phyloP scores from a whole-genome alignment of 2,329 filamentous ascomycete species.

The Erysiphe neolycopersici region DNA sequence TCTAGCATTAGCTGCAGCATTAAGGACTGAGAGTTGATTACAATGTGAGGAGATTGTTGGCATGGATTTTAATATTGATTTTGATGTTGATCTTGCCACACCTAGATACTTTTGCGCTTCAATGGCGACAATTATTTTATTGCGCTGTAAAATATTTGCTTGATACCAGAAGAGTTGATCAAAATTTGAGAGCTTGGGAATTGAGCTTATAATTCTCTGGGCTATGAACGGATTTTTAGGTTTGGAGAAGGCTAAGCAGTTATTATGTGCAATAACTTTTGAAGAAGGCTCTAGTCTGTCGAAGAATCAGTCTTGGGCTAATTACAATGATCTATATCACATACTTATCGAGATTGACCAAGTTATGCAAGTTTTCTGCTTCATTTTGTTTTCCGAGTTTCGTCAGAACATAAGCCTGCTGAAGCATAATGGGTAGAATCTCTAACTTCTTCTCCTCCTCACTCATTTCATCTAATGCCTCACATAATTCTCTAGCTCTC shows the following conservation, averaged over 20 bases:
- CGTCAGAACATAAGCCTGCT: conserved; percentile 46
- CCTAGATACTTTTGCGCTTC: conserved; percentile 41
- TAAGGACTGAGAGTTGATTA: conserved; percentile 32
- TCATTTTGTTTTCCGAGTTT: conserved; percentile 38
- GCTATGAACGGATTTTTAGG: conserved; percentile 38
- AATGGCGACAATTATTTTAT: conserved; percentile 36
- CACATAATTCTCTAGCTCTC: conserved; percentile 43
- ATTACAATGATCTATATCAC: conserved; percentile 11
- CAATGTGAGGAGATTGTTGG: conserved; percentile 23
- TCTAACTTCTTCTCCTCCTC: conserved; percentile 52
- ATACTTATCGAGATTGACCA: conserved; percentile 34
- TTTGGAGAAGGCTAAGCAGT: conserved; percentile 21
- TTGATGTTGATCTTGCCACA: conserved; percentile 23
- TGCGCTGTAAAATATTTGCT: conserved; percentile 29
- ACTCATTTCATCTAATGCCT: conserved; percentile 42
- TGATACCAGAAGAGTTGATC: conserved; percentile 53
- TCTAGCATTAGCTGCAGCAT: conserved; percentile 48
- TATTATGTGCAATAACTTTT: conserved; percentile 38
- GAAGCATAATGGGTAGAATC: conserved; percentile 46
- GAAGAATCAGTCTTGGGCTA: conserved; percentile 10
- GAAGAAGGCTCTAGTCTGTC: conserved; percentile 44
- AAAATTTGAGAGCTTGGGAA: conserved; percentile 23
- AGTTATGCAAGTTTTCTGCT: conserved; percentile 32
- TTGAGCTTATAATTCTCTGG: conserved; percentile 31
- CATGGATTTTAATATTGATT: conserved; percentile 18